phyloP scores from a whole-genome alignment of 2,329 filamentous ascomycete species.

The Samsoniella hepiali region DNA sequence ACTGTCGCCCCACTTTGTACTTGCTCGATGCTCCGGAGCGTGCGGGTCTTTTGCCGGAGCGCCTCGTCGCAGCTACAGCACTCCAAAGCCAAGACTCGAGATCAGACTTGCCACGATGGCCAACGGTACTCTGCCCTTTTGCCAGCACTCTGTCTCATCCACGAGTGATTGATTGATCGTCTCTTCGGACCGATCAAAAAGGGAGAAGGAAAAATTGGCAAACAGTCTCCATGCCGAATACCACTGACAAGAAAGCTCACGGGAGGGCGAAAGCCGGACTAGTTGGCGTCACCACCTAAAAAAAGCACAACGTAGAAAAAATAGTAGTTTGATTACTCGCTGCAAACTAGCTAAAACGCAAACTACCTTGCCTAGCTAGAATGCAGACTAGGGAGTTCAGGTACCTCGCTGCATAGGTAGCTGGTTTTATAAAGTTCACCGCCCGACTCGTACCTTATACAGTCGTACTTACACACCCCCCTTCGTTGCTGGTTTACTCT shows the following conservation, averaged over 20 bases:
- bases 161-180: neutral
- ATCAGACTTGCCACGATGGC: neutral
- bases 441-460: neutral
- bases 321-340: neutral
- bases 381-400: neutral
- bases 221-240: neutral
- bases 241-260: neutral
- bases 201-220: neutral
- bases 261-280: constrained; percentile 7
- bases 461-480: neutral
- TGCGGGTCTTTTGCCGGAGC: constrained; percentile 11
- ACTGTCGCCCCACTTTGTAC: constrained; percentile 1
- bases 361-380: neutral
- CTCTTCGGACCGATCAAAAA: neutral
- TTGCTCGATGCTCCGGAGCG: constrained; percentile 13
- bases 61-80: neutral
- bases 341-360: neutral
- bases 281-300: constrained; percentile 1
- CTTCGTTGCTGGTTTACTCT: neutral
- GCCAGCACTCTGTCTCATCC: neutral
- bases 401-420: neutral
- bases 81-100: neutral
- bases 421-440: neutral
- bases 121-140: too few relatives aligned
- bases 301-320: neutral